A percentile compares a stretch with the other conserved stretches of the same genome.
phyloP scores from a whole-genome alignment of 768 basidiomycete species.

The Pleurotus citrinopileatus region DNA sequence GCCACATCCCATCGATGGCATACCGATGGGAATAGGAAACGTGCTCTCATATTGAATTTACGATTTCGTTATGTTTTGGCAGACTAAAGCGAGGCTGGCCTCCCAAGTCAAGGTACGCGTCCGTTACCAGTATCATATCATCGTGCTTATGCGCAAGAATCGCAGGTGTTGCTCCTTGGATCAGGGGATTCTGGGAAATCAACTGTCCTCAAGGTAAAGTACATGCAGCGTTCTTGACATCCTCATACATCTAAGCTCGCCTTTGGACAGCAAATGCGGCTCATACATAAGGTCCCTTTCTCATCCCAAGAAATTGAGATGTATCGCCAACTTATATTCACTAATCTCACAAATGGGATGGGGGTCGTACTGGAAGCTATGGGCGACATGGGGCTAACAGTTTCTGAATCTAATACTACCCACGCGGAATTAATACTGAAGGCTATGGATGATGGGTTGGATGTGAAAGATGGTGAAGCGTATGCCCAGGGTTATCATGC shows the following conservation, averaged over 20 bases:
- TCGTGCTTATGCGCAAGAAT: background rate
- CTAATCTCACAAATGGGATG: slow-evolving; percentile 87
- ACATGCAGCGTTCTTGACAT: background rate
- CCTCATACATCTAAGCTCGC: background rate
- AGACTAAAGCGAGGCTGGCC: slow-evolving; percentile 76
- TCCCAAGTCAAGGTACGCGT: slow-evolving; percentile 69
- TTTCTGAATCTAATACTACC: slow-evolving; percentile 56
- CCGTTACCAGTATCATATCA: background rate
- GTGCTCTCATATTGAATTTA: background rate
- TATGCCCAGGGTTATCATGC: slow-evolving; percentile 70
- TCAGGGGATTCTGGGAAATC: slow-evolving; percentile 95
- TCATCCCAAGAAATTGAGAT: slow-evolving; percentile 78
- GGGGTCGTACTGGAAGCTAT: slow-evolving; percentile 80
- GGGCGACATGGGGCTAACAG: slow-evolving; percentile 82
- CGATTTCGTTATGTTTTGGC: slow-evolving; percentile 1
- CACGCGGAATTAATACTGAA: slow-evolving; percentile 44
- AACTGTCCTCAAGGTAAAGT: slow-evolving; percentile 76
- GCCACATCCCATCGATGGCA: background rate
- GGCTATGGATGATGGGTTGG: slow-evolving; percentile 58
- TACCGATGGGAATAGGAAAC: too few species aligned
- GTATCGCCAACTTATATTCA: slow-evolving; percentile 90
- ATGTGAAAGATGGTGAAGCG: slow-evolving; percentile 76
- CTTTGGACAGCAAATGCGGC: slow-evolving; percentile 86
- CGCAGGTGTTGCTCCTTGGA: slow-evolving; percentile 81
- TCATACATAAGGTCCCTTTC: slow-evolving; percentile 90